A percentile compares a stretch with the other conserved stretches of the same genome.
Conservation (phyloP, 768 basidiomycete species). For the Pisolithus orientalis region DNA sequence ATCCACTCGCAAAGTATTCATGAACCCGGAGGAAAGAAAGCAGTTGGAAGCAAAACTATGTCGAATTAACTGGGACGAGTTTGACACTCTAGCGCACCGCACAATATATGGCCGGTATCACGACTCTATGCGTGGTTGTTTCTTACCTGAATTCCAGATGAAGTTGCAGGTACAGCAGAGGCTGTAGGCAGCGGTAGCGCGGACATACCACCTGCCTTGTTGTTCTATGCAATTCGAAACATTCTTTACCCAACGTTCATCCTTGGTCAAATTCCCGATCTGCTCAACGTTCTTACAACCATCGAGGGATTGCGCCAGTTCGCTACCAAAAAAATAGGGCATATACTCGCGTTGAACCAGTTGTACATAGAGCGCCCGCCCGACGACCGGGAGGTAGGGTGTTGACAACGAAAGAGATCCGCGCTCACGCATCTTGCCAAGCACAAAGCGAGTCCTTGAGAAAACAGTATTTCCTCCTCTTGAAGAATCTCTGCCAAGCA, state of each 20-base stretch:
- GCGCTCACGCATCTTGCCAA: conserved; percentile 7
- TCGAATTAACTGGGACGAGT: background rate
- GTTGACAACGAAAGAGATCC: conserved; percentile 14
- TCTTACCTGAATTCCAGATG: conserved; percentile 1
- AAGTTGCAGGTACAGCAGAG: background rate
- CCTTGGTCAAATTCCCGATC: conserved; percentile 25
- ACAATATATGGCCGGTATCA: conserved; percentile 1
- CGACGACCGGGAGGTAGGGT: conserved; percentile 8
- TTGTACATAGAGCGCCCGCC: conserved; percentile 13
- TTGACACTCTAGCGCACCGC: background rate
- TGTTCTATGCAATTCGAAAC: conserved; percentile 24
- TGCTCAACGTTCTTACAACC: conserved; percentile 18
- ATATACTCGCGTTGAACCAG: conserved; percentile 21
- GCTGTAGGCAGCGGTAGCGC: background rate
- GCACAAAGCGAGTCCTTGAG: conserved; percentile 10
- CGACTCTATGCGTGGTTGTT: background rate
- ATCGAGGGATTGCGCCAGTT: conserved; percentile 20
- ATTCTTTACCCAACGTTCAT: conserved; percentile 24
- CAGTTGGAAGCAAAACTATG: background rate
- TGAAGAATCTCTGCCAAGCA: conserved; percentile 14
- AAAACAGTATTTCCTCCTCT: conserved; percentile 18
- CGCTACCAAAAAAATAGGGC: conserved; percentile 9
- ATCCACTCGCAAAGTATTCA: background rate
- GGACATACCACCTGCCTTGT: conserved; percentile 9
- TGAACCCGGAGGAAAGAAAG: background rate